Base-by-base conservation (phyloP, 2,329 filamentous ascomycete genomes). In the Penicillium sp. region DNA sequence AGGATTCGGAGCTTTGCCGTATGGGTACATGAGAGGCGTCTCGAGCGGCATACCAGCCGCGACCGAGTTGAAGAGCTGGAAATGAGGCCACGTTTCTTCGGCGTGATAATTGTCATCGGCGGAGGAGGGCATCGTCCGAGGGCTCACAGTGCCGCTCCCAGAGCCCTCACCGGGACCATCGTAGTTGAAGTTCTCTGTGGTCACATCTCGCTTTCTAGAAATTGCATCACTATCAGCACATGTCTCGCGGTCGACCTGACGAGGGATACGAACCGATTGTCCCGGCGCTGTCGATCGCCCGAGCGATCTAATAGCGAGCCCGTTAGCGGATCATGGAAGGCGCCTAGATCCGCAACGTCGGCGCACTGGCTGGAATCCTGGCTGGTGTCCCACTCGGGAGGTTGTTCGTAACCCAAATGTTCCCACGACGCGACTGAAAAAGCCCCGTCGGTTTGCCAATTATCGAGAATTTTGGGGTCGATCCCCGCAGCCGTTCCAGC, bases 381-480 rank as follows among this genome's bases (percentile, higher is more conserved):
- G 50, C 72, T 74, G 26, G 69, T 72, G 55, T 76, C 73, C 71
- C 73, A 71, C 63, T 76, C 74, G 42, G 71, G 65, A 21, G 68
- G 66, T 58, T 73, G 71, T 13, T 76, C 72, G 62, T 73, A 73
- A 31, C 59, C 62, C n/a, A 68, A 45, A 35, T 71, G 70, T 53
- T 75, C 71, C 73, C 73, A 76, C 44, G 72, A 69, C 5, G 68
- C 58, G 55, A 72, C 65, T 3, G 73, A 69, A 61, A 73, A 74
- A 24, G 64, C 62, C 54, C 67, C 59, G 52, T 73, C 70, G n/a
- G 71, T 68, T 68, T 75, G 72, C 72, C 74, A 76, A 53, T 70
- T 71, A 58, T 74, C 72, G 54, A 76, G 66, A 46, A 75, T 74
- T 64, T 75, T 76, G 70, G 74, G 71, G 72, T 76, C 73, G 52